Base-by-base conservation (phyloP, 208 protist species). In the Crithidia brevicula region DNA sequence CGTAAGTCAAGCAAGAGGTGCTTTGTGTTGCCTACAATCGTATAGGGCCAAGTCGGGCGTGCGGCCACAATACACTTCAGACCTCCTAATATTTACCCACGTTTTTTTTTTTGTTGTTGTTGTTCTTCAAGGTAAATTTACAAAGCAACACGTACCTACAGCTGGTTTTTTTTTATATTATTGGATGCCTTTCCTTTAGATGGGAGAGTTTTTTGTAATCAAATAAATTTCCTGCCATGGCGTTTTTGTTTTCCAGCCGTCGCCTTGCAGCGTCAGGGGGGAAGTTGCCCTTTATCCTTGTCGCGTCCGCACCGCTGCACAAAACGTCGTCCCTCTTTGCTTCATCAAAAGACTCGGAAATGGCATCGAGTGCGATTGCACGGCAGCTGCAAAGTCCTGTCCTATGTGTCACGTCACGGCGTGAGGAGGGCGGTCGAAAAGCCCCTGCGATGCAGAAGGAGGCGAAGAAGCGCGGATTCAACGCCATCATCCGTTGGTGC, bases 401-500 rank as follows among this genome's bases (percentile, higher is more conserved):
- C 15, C 53, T 46, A 1, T 13, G 22, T 1, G 20, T 40, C 22
- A 43, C n/a, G 25, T 45, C 27, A 15, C 25, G 31, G 5, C 20
- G 59, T 23, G 30, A 28, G 18, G 45, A 34, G 4, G 38, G 42
- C 33, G 60, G 16, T 1, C 4, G 45, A 4, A 18, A 61, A 8
- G 18, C 72, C 27, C 43, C 59, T 4, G 31, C 38, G 3, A 59
- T 27, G 45, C 52, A 63, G 11, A 77, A 79, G 42, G 78, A 81
- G 11, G 34, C 72, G 38, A 94, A 94, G 45, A 77, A 62, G 20
- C 61, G 58, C 8, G 86, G 80, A 2, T 91, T 95, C 74, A 72
- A 91, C 34, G 77, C 78, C 4, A 43, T 91, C 28, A 77, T 87
- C 30, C 69, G 67, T 20, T 95, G 86, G 86, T 95, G 89, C 54